These are phyloP conservation scores for Cryptosporidium muris DNA, from an alignment of 169 alveolate species.

Conservation along the genomic window DNA sequence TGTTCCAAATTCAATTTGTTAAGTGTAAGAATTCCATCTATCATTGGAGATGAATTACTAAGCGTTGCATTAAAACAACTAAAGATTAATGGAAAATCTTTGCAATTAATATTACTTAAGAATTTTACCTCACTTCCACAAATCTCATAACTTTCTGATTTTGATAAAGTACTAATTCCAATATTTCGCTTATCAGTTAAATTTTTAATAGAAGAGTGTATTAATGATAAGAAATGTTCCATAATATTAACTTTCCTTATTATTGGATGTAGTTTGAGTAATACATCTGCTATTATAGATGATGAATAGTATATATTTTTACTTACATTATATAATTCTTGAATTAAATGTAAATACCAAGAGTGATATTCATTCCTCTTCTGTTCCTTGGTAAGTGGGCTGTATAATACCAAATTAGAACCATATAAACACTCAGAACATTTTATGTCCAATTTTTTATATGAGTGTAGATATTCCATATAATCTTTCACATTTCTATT, in stretches of 20 bases:
- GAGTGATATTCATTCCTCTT: conserved; percentile 22
- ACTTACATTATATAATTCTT: conserved; percentile 46
- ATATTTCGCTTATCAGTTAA: conserved; percentile 12
- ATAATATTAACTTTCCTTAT: conserved; percentile 33
- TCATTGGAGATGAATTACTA: conserved; percentile 47
- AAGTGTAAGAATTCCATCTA: conserved; percentile 39
- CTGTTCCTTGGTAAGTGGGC: conserved; percentile 30
- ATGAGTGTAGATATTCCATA: neutral
- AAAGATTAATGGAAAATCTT: conserved; percentile 45
- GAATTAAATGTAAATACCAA: conserved; percentile 28
- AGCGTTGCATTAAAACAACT: conserved; percentile 47
- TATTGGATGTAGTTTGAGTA: conserved; percentile 33
- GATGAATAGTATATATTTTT: conserved; percentile 56
- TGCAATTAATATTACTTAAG: conserved; percentile 4
- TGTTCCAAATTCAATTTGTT: conserved; percentile 41
- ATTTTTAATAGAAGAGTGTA: conserved; percentile 38
- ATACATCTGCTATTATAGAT: conserved; percentile 38
- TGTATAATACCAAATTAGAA: neutral
- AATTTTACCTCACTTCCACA: conserved; percentile 28
- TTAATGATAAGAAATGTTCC: conserved; percentile 39
- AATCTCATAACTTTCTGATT: conserved; percentile 28
- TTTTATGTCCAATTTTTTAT: neutral
- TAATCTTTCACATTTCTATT: conserved; percentile 6
- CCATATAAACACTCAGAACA: neutral
- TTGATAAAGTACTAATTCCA: conserved; percentile 17